Conservation (phyloP, 345 rosid genomes). For the Erysimum cheiranthoides region DNA sequence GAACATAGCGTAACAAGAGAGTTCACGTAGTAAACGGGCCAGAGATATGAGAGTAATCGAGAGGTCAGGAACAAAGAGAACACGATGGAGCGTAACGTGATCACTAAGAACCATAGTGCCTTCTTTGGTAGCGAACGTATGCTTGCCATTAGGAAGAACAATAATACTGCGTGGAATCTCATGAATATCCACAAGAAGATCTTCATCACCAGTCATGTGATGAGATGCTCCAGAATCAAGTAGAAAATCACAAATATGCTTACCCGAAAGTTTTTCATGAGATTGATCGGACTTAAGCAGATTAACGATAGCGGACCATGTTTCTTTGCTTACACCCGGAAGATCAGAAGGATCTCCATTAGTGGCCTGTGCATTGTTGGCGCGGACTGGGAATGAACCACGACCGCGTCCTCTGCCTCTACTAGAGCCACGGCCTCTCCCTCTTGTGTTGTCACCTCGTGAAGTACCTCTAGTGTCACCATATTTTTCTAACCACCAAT, state of each 20-base stretch:
- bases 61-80: neutral
- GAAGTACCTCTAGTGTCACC: neutral
- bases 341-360: neutral
- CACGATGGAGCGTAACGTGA: no score
- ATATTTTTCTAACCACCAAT: neutral
- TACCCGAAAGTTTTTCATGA: neutral
- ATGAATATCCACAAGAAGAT: no score
- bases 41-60: neutral
- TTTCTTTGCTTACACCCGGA: neutral
- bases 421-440: neutral
- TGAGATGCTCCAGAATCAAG: no score
- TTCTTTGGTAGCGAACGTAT: no score
- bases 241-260: no score
- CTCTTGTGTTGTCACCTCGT: neutral
- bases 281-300: neutral
- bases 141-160: no score
- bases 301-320: neutral
- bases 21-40: neutral
- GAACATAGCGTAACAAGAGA: neutral
- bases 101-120: no score
- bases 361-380: neutral
- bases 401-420: neutral
- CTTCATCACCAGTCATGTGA: no score
- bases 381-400: no score
- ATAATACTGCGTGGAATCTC: no score